phyloP scores from a whole-genome alignment of 352 stramenopile genomes.

The Phytophthora syringae region DNA sequence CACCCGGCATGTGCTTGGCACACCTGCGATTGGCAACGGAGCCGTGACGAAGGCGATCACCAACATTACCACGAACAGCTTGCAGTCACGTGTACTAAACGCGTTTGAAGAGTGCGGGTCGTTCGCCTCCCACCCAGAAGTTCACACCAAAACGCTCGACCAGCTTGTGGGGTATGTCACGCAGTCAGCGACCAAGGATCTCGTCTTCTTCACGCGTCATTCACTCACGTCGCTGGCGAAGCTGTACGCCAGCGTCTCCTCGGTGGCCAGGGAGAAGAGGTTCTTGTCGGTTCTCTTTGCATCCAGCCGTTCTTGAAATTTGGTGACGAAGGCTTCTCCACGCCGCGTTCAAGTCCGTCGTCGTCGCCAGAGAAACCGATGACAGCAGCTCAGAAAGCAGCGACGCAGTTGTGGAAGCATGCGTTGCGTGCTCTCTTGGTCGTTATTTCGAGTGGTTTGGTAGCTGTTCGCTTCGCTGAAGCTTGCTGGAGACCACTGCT shows the following conservation, averaged over 20 bases:
- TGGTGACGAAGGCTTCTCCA: constrained; percentile 36
- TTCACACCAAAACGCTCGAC: constrained; percentile 74
- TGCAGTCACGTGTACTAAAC: constrained; percentile 85
- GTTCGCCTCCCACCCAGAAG: constrained; percentile 62
- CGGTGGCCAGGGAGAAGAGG: constrained; percentile 54
- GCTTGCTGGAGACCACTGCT: constrained; percentile 64
- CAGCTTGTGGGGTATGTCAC: constrained; percentile 74
- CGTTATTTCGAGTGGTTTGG: constrained; percentile 72
- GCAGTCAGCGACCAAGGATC: constrained; percentile 43
- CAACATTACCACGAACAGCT: constrained; percentile 82
- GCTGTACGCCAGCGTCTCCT: constrained; percentile 71
- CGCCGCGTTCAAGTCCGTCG: constrained; percentile 8
- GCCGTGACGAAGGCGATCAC: constrained; percentile 42
- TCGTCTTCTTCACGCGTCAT: constrained; percentile 85
- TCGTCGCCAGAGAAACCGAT: constrained; percentile 43
- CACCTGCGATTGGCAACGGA: constrained; percentile 35
- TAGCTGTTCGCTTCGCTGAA: constrained; percentile 55
- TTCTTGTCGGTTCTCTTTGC: constrained; percentile 71
- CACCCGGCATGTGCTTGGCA: constrained; percentile 68
- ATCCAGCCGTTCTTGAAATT: constrained; percentile 71
- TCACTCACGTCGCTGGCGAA: constrained; percentile 78
- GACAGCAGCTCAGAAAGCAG: constrained; percentile 70
- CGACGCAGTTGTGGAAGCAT: constrained; percentile 79
- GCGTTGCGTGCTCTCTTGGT: constrained; percentile 75
- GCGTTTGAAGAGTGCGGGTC: constrained; percentile 84